Base-by-base conservation (phyloP, 495 filamentous ascomycete genomes). In the Xylaria cubensis region DNA sequence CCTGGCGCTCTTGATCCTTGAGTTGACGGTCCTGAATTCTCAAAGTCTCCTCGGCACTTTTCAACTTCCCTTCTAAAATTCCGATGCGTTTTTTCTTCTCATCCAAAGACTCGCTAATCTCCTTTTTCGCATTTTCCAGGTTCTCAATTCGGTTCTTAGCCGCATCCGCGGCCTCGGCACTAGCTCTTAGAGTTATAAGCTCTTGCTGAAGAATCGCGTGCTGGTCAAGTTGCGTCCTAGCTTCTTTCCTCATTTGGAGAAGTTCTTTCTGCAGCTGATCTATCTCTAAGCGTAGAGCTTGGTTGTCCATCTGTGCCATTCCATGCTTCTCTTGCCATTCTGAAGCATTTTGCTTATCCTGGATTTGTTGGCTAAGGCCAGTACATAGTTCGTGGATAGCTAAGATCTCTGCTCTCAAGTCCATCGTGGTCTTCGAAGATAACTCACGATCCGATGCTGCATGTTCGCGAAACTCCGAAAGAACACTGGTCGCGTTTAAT, bases 221-320 rank as follows among this genome's bases (percentile, higher is more conserved):
- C n/a, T 61, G 29, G 44, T 50, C 5, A 24, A 44, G 26, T 32
- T 67, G 50, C 21, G 6, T 66, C 17, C 58, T 67, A 4, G 70
- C 12, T 69, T 69, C 58, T 48, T 26, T 48, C 53, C 64, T 55
- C 69, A 67, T 74, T 36, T 74, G 68, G 2, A 68, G 15, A 50
- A 82, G 32, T 13, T 83, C 76, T 34, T 72, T 61, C 59, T 76
- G 74, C 8, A 79, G 63, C 12, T 48, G 39, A 13, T 78, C 74
- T 44, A 77, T 64, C 29, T 78, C 72, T 7, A 50, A 66, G 12
- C 55, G 42, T 7, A 76, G 46, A 53, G 12, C 51, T 56, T 78
- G 73, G 21, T 70, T 26, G 32, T 74, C 71, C 59, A 72, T 46
- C 21, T 70, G 51, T 9, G 64, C 53, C 7, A 75, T 50, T 6